Evolutionary conservation across 169 alveolate species (phyloP).

Genomic region (Babesia divergens): DNA sequence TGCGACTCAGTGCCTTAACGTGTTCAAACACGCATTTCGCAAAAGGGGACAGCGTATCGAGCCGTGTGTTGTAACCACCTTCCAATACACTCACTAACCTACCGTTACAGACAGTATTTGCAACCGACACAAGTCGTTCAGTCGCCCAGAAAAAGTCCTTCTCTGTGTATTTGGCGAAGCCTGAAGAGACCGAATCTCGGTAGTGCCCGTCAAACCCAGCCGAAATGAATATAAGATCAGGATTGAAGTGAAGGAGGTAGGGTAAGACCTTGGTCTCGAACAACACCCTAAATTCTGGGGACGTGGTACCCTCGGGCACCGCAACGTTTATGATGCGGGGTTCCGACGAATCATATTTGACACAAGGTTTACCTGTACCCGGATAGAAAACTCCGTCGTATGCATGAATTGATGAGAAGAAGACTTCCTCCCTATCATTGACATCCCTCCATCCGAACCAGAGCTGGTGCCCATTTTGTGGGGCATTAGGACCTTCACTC

Average conservation of each 20-base stretch:
- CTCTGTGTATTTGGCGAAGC: slow-evolving; percentile 85
- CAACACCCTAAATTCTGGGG: slow-evolving; percentile 73
- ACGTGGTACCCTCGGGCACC: slow-evolving; percentile 78
- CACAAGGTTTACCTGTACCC: slow-evolving; percentile 85
- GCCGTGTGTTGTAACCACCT: slow-evolving; percentile 97
- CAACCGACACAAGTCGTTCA: slow-evolving; percentile 87
- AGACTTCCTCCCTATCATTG: slow-evolving; percentile 85
- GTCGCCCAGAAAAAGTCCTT: slow-evolving; percentile 94
- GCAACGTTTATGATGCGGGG: slow-evolving; percentile 83
- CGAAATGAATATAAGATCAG: slow-evolving; percentile 90
- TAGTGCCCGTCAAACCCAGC: slow-evolving; percentile 99
- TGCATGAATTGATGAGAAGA: slow-evolving; percentile 92
- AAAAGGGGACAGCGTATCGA: slow-evolving; percentile 88
- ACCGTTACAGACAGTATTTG: slow-evolving; percentile 90
- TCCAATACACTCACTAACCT: slow-evolving; percentile 95
- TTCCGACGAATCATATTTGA: slow-evolving; percentile 30
- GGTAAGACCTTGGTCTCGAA: slow-evolving; percentile 85
- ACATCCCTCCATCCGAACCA: slow-evolving; percentile 85
- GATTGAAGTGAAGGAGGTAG: slow-evolving; percentile 87
- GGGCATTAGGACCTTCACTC: neutral
- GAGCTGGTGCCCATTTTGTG: neutral
- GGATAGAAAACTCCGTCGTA: slow-evolving; percentile 92
- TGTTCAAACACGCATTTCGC: slow-evolving; percentile 92
- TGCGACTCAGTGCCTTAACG: slow-evolving; percentile 75
- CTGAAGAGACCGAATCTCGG: slow-evolving; percentile 89